Evolutionary conservation across 2,329 filamentous ascomycete species (phyloP), one percentile per base, ranked within the genome.

Genomic region (Elsinoe batatas): DNA sequence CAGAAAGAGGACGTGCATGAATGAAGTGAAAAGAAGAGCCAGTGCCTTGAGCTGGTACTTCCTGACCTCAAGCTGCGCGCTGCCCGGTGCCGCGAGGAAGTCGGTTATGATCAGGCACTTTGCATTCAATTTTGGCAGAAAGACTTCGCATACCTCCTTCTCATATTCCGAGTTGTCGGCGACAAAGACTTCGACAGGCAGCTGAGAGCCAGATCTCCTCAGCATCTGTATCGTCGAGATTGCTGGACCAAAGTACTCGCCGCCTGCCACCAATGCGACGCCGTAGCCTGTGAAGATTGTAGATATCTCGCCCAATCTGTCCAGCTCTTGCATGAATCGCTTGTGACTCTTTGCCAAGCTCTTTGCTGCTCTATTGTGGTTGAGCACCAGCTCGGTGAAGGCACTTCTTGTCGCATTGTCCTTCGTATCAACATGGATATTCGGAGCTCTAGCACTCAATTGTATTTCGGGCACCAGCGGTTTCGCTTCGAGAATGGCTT

Each of bases 21-120:
- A 79, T 0, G 73, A 73, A 6, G 73, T 76, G 60, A 77, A 75
- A 5, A 78, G 64, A 62, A 78, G 72, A 1, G 74, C 71, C 33
- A 78, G 71, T 1, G 69, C 65, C 60, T 78, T 78, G 61, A 74
- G 70, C 59, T 77, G 75, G 61, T 74, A 78, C 17, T 71, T 68
- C 13, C 66, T 62, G 49, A 77, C 69, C 11, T 68, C 61, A 7
- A 68, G 61, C 3, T 62, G 42, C 18, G 58, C 54, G 10, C 36
- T 46, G 47, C 58, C 58, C 1, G 47, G 47, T 5, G 37, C 35
- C 12, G 66, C 60, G 3, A 77, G 60, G 7, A 75, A 70, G n/a
- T 71, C 67, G 1, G 71, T 70, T 4, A 78, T 63, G 0, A 77
- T 61, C n/a, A 75, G 55, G 54, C 74, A 76, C 51, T 62, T 65